These are phyloP conservation scores for Lunularia cruciata DNA, from an alignment of 225 moss, liverwort and hornwort species.

Conservation along the genomic window DNA sequence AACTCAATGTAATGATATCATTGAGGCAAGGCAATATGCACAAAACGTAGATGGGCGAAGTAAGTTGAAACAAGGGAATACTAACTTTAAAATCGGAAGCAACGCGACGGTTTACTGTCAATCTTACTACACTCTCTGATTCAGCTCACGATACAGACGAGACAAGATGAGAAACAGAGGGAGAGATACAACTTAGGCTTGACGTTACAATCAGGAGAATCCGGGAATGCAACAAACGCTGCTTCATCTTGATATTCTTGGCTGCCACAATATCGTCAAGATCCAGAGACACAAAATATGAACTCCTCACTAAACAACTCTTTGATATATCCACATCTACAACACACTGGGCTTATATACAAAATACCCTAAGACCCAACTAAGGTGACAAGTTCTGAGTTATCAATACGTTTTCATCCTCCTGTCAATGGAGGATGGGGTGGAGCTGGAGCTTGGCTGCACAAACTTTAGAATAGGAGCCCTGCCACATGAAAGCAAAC, in stretches of 20 bases:
- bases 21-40: too few species aligned
- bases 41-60: too few species aligned
- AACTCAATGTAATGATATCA: too few species aligned
- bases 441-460: conserved; percentile 31
- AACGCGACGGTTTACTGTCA: too few species aligned
- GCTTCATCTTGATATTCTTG: neutral
- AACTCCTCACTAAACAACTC: neutral
- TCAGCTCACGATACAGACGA: neutral
- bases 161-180: neutral
- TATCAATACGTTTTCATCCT: conserved; percentile 21
- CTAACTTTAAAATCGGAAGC: too few species aligned
- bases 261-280: neutral
- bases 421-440: conserved; percentile 37
- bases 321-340: neutral
- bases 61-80: too few species aligned
- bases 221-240: neutral
- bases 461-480: conserved; percentile 35
- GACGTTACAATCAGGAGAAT: neutral
- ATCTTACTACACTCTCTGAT: neutral
- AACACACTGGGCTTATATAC: conserved; percentile 12
- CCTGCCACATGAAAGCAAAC: conserved; percentile 21
- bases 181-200: too few species aligned
- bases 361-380: neutral
- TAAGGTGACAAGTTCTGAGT: neutral
- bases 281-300: neutral